Conservation (phyloP, 2,329 filamentous ascomycete species). For the Xylaria sp. region DNA sequence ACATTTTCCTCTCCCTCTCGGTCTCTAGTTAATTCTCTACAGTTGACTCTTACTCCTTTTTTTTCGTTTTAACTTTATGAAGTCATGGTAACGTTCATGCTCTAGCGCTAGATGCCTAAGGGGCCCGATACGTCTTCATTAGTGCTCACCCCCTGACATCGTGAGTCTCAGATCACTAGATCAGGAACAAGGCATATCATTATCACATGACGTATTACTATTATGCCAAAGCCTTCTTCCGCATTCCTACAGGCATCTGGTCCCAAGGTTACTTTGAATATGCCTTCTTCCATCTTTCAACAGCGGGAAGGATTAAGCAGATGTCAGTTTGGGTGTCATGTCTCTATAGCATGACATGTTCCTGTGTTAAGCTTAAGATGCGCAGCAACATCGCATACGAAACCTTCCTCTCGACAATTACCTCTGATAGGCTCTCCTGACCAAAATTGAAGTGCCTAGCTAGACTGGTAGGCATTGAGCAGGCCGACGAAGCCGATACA, state of each 20-base stretch:
- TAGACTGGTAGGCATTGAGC: not conserved
- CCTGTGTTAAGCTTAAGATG: slow-evolving; percentile 4
- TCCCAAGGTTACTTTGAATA: not conserved
- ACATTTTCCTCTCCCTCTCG: not conserved
- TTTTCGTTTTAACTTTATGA: not conserved
- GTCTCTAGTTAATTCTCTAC: not conserved
- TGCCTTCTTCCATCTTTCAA: not conserved
- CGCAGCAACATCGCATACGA: slow-evolving; percentile 5
- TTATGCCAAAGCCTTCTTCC: not conserved
- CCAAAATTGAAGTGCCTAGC: not conserved
- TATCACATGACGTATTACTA: not conserved
- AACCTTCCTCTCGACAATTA: not conserved
- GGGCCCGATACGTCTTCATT: not conserved
- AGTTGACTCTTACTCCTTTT: not conserved
- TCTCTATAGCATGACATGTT: not conserved
- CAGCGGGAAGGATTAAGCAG: not conserved
- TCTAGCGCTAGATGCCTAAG: not conserved
- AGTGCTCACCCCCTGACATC: not conserved
- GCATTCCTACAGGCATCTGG: not conserved
- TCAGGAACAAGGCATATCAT: slow-evolving; percentile 7
- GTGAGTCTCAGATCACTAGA: slow-evolving; percentile 3
- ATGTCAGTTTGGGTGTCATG: slow-evolving; percentile 5
- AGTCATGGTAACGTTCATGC: not conserved
- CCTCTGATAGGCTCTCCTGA: not conserved
- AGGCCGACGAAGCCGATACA: not conserved